Conservation (phyloP, 768 basidiomycete species). For the Dioszegia hungarica region DNA sequence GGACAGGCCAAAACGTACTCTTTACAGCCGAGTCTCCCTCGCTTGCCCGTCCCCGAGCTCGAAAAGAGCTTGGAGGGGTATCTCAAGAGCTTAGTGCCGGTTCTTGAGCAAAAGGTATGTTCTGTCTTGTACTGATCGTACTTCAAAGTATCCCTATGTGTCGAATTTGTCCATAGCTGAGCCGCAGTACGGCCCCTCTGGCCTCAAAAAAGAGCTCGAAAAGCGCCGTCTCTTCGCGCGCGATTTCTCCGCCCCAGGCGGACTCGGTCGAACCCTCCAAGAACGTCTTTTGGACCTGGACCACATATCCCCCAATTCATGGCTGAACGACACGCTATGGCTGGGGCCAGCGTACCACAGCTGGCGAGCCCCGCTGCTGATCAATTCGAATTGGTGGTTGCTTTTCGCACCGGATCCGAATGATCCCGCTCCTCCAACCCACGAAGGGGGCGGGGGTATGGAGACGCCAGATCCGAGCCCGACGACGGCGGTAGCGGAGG, state of each 20-base stretch:
- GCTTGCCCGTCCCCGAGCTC: constrained; percentile 78
- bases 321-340: constrained; percentile 95
- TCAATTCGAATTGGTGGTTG: constrained; percentile 97
- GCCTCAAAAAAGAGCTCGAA: constrained; percentile 57
- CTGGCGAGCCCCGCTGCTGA: constrained; percentile 73
- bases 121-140: too few species aligned
- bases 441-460: background rate
- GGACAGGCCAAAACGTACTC: constrained; percentile 47
- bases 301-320: constrained; percentile 75
- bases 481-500: background rate
- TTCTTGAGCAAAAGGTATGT: constrained; percentile 66
- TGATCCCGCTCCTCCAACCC: constrained; percentile 54
- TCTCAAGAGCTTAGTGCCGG: constrained; percentile 68
- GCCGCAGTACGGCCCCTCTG: constrained; percentile 55
- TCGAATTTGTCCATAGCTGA: constrained; percentile 3
- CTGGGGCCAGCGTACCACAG: constrained; percentile 78
- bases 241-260: constrained; percentile 60
- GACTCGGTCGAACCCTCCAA: constrained; percentile 66
- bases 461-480: constrained; percentile 18
- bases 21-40: constrained; percentile 54
- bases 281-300: constrained; percentile 75
- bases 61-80: constrained; percentile 71
- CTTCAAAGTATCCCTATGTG: too few species aligned
- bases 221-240: constrained; percentile 60
- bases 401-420: constrained; percentile 68